Evolutionary conservation across 2,329 filamentous ascomycete genomes (phyloP).

Genomic region (Sphaerostilbella broomeana): DNA sequence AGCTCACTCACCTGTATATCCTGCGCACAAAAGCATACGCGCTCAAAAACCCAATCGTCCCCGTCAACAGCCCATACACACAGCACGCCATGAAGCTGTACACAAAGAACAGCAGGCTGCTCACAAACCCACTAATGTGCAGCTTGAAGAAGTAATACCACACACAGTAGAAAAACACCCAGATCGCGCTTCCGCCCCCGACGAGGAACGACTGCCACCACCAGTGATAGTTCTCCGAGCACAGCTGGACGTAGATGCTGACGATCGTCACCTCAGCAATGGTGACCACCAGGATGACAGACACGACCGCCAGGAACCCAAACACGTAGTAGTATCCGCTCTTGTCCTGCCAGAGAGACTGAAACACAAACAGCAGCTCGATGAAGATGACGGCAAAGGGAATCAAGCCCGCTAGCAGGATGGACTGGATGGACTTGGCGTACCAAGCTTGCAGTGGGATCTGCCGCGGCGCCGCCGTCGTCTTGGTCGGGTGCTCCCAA

Average conservation of each 20-base stretch:
- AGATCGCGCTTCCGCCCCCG: slow-evolving; percentile 68
- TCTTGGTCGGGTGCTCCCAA: slow-evolving; percentile 80
- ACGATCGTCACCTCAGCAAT: slow-evolving; percentile 80
- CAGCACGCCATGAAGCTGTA: slow-evolving; percentile 78
- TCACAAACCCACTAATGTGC: slow-evolving; percentile 74
- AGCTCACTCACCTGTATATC: slow-evolving; percentile 72
- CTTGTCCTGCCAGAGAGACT: slow-evolving; percentile 85
- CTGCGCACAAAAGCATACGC: slow-evolving; percentile 77
- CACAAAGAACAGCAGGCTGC: slow-evolving; percentile 74
- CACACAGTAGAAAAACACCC: slow-evolving; percentile 75
- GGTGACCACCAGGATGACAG: slow-evolving; percentile 64
- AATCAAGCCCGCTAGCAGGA: slow-evolving; percentile 67
- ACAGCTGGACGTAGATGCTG: slow-evolving; percentile 74
- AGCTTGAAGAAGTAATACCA: slow-evolving; percentile 81
- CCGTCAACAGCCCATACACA: slow-evolving; percentile 74
- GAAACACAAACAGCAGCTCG: slow-evolving; percentile 80
- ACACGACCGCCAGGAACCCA: slow-evolving; percentile 73
- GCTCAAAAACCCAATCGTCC: slow-evolving; percentile 77
- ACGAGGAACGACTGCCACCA: slow-evolving; percentile 87
- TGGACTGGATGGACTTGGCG: slow-evolving; percentile 53
- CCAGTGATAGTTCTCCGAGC: slow-evolving; percentile 83
- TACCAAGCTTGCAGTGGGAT: slow-evolving; percentile 75
- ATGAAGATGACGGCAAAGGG: slow-evolving; percentile 87
- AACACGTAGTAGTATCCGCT: slow-evolving; percentile 90
- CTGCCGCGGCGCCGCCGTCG: slow-evolving; percentile 62